Evolutionary conservation across 1,284 basidiomycete species (phyloP).

Genomic region (Microbotryum scabiosae): DNA sequence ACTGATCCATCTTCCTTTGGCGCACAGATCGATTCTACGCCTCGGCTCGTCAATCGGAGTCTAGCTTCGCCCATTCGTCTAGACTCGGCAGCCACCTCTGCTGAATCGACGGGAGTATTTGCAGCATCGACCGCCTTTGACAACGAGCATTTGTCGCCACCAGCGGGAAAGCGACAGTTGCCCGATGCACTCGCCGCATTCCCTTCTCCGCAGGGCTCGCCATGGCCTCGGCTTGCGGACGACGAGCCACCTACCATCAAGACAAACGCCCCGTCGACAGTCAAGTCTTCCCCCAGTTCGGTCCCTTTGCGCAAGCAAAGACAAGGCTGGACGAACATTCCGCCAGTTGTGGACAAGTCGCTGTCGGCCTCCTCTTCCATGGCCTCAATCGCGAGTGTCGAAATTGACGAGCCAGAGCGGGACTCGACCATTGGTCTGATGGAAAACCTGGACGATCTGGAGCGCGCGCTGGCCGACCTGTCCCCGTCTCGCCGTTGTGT

Average conservation of each 20-base stretch:
- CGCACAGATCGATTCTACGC: not conserved
- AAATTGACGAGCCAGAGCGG: slow-evolving; percentile 9
- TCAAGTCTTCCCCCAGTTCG: slow-evolving; percentile 19
- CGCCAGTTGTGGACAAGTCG: slow-evolving; percentile 14
- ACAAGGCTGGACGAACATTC: slow-evolving; percentile 17
- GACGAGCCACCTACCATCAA: slow-evolving; percentile 6
- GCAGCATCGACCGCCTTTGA: not conserved
- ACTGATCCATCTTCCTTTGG: not conserved
- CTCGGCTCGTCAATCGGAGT: no score
- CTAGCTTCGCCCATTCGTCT: slow-evolving; percentile 34
- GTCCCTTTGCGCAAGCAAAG: slow-evolving; percentile 15
- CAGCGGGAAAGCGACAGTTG: slow-evolving; percentile 5
- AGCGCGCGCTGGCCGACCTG: slow-evolving; percentile 31
- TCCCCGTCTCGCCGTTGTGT: slow-evolving; percentile 15
- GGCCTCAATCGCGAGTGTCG: slow-evolving; percentile 9
- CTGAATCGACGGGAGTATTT: not conserved
- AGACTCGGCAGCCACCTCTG: not conserved
- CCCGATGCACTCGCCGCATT: slow-evolving; percentile 12
- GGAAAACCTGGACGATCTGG: slow-evolving; percentile 34
- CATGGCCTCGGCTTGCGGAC: not conserved
- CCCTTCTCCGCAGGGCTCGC: slow-evolving; percentile 7
- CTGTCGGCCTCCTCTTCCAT: slow-evolving; percentile 17
- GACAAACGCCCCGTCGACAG: slow-evolving; percentile 12
- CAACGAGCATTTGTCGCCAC: not conserved
- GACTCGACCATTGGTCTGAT: slow-evolving; percentile 28